Conservation (phyloP, 2,329 filamentous ascomycete genomes). For the Diplocarpon rosae region DNA sequence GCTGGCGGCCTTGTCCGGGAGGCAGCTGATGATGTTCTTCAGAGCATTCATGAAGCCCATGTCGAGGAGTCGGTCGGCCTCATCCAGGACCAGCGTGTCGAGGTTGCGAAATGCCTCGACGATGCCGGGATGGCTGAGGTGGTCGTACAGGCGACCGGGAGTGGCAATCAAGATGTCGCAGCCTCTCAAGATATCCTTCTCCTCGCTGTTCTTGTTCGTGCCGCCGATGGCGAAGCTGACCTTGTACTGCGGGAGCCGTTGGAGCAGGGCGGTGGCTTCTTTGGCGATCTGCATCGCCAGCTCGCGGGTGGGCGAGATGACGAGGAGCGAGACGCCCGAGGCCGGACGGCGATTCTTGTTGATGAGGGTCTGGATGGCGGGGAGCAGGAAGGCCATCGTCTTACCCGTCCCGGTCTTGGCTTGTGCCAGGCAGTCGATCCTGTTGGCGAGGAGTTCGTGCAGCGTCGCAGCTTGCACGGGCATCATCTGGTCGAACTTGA, state of each 20-base stretch:
- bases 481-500: conserved; percentile 80
- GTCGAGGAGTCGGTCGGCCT: conserved; percentile 97
- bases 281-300: conserved; percentile 69
- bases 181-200: conserved; percentile 59
- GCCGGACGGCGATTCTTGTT: conserved; percentile 29
- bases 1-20: conserved; percentile 53
- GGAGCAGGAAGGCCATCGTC: conserved; percentile 85
- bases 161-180: conserved; percentile 88
- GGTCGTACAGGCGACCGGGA: conserved; percentile 74
- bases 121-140: conserved; percentile 46
- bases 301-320: conserved; percentile 72
- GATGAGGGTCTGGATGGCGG: conserved; percentile 62
- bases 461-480: conserved; percentile 84
- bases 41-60: conserved; percentile 70
- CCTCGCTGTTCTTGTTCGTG: conserved; percentile 61
- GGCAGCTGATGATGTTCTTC: conserved; percentile 42
- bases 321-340: conserved; percentile 55
- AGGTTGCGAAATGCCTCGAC: conserved; percentile 42
- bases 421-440: conserved; percentile 67
- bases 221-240: conserved; percentile 82
- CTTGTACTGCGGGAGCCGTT: conserved; percentile 29
- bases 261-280: conserved; percentile 47
- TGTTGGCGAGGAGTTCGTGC: conserved; percentile 58
- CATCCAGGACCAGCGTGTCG: conserved; percentile 87
- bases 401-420: conserved; percentile 97